Conservation (phyloP, 257 asterid species). For the Plectranthus barbatus region DNA sequence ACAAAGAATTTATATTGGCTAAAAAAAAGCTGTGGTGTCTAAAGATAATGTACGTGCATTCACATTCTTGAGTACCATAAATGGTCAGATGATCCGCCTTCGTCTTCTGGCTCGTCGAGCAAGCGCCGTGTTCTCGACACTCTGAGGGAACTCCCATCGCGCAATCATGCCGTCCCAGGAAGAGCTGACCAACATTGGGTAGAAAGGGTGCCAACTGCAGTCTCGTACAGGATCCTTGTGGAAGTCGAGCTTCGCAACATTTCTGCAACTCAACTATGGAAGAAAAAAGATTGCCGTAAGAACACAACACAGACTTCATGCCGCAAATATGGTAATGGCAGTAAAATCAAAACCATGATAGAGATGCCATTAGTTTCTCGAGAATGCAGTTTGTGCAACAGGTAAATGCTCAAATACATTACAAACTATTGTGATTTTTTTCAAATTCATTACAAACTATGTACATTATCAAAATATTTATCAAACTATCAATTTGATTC, state of each 20-base stretch:
- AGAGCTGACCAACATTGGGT: constrained; percentile 75
- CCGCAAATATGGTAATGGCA: too few relatives aligned
- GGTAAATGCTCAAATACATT: too few relatives aligned
- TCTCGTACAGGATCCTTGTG: constrained; percentile 76
- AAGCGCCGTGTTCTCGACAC: constrained; percentile 17
- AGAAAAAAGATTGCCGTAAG: background rate
- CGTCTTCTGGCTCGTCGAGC: constrained; percentile 29
- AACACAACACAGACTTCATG: too few relatives aligned
- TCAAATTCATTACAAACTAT: too few relatives aligned
- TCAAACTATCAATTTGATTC: too few relatives aligned
- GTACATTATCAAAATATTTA: too few relatives aligned
- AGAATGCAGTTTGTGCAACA: background rate
- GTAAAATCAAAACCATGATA: background rate
- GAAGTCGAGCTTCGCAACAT: constrained; percentile 60
- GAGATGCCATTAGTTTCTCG: background rate
- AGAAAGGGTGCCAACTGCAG: constrained; percentile 90
- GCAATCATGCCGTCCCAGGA: constrained; percentile 85
- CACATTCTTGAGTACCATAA: background rate
- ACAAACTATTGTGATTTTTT: too few relatives aligned
- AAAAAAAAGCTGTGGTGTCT: background rate
- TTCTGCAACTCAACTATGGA: constrained; percentile 54
- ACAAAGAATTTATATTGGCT: too few relatives aligned
- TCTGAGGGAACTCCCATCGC: constrained; percentile 74
- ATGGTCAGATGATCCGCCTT: constrained; percentile 23
- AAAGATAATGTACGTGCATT: background rate